A percentile compares a stretch with the other conserved stretches of the same genome.
Conservation (phyloP, 23 red algal genomes). For the Agarophyton chilense region DNA sequence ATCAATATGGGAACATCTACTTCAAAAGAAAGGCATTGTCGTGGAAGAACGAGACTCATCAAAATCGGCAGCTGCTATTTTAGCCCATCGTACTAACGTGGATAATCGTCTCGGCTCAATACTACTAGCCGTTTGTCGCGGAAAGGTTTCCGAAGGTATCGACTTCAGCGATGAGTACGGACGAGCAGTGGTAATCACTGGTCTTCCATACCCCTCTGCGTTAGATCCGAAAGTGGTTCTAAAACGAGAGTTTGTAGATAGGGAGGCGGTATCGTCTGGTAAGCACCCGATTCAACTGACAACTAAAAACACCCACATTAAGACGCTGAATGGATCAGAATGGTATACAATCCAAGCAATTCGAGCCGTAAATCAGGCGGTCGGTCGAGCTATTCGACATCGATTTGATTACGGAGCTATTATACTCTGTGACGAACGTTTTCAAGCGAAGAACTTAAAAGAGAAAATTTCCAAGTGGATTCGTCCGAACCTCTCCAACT, state of each 20-base stretch:
- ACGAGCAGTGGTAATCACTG: constrained; percentile 88
- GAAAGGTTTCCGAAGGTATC: constrained; percentile 90
- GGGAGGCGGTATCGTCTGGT: constrained; percentile 17
- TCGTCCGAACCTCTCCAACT: constrained; percentile 52
- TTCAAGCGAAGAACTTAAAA: constrained; percentile 49
- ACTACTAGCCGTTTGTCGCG: constrained; percentile 94
- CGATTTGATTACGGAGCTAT: constrained; percentile 91
- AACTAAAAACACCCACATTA: not conserved
- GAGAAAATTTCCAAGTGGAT: constrained; percentile 76
- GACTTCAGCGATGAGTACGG: constrained; percentile 96
- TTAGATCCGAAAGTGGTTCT: constrained; percentile 88
- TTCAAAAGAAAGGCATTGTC: constrained; percentile 72
- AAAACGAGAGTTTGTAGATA: constrained; percentile 72
- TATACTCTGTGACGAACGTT: constrained; percentile 92
- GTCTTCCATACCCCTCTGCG: constrained; percentile 88
- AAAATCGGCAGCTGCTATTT: constrained; percentile 65
- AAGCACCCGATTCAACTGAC: not conserved
- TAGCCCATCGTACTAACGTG: constrained; percentile 66
- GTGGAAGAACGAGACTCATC: constrained; percentile 75
- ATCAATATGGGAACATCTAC: constrained; percentile 84
- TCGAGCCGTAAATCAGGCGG: constrained; percentile 93
- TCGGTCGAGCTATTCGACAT: constrained; percentile 93
- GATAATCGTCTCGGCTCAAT: constrained; percentile 57
- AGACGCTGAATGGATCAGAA: constrained; percentile 43
- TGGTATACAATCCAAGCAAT: constrained; percentile 92